phyloP scores from a whole-genome alignment of 805 yeast genomes.

The Yarrowia sp. region DNA sequence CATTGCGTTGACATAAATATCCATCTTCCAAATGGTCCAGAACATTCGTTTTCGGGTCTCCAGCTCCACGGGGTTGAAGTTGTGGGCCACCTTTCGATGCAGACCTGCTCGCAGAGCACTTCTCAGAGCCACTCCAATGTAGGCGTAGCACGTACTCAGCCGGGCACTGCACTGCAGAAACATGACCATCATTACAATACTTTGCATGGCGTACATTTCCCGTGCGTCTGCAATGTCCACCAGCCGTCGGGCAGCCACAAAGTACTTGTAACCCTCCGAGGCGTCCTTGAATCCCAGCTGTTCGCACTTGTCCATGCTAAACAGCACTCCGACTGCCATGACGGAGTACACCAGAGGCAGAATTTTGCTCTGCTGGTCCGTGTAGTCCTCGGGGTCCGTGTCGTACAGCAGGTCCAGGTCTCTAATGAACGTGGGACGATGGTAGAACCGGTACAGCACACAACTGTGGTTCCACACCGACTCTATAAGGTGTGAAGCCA shows the following conservation, averaged over 20 bases:
- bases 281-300: slow-evolving; percentile 40
- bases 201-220: slow-evolving; percentile 77
- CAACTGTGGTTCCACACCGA: slow-evolving; percentile 85
- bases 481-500: slow-evolving; percentile 65
- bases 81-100: slow-evolving; percentile 65
- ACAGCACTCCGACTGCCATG: slow-evolving; percentile 84
- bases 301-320: slow-evolving; percentile 47
- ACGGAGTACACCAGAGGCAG: slow-evolving; percentile 79
- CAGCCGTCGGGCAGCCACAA: slow-evolving; percentile 72
- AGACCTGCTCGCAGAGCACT: slow-evolving; percentile 79
- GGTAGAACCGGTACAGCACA: slow-evolving; percentile 79
- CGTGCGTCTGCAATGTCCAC: slow-evolving; percentile 82
- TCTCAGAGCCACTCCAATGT: slow-evolving; percentile 81
- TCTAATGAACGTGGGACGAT: slow-evolving; percentile 72
- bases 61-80: slow-evolving; percentile 69
- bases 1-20: slow-evolving; percentile 81
- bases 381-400: slow-evolving; percentile 66
- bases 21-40: slow-evolving; percentile 89
- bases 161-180: slow-evolving; percentile 87
- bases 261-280: slow-evolving; percentile 70
- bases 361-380: slow-evolving; percentile 69
- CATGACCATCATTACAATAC: slow-evolving; percentile 79
- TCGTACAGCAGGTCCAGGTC: slow-evolving; percentile 74
- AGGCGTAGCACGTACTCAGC: slow-evolving; percentile 80
- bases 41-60: slow-evolving; percentile 82